Evolutionary conservation across 495 filamentous ascomycete species (phyloP), one percentile per base, ranked within the genome.

Genomic region (Podospora bellae-mahoneyi): DNA sequence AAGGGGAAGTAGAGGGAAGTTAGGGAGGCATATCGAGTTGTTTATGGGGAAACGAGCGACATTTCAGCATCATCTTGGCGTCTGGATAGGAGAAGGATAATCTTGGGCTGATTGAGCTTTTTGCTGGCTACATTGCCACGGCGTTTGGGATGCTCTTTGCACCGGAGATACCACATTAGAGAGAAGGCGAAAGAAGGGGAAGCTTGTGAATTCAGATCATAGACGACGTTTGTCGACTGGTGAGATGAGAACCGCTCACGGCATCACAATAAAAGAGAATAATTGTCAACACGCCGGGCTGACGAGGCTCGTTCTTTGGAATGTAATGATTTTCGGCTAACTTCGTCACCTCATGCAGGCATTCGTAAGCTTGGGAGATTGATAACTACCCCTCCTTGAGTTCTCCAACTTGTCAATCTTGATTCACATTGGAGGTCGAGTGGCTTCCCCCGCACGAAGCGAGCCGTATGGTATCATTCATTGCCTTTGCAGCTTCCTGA

Each of bases 31-130:
- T 62, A 58, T 26, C 23, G 61, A 32, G n/a, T 28, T 44, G 56
- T 39, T 39, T 57, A 27, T 44, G 44, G 26, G 15, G 64, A 57
- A 48, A 39, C 16, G 54, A 67, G 54, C 27, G 44, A 19, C 5
- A 57, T 58, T 67, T 67, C 5, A 72, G 70, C 72, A 74, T 74
- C 48, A 57, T 68, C 23, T 65, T 54, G 72, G 72, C 72, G 69
- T 70, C 66, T 39, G 53, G 70, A 64, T 32, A 74, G 55, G 55
- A 58, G 68, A 62, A 62, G 65, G 19, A 48, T 5, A 39, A 59
- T 56, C 57, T 64, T 60, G 66, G 57, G 34, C 53, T 48, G 55
- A 58, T 20, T 58, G 55, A 58, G 55, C 23, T 58, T 58, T 58
- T 20, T 26, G 44, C 59, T 2, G 53, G 66, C 63, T 28, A 20